These are phyloP conservation scores for Hordeum pubiflorum DNA, from an alignment of 202 grass and related monocot species.

Conservation along the genomic window DNA sequence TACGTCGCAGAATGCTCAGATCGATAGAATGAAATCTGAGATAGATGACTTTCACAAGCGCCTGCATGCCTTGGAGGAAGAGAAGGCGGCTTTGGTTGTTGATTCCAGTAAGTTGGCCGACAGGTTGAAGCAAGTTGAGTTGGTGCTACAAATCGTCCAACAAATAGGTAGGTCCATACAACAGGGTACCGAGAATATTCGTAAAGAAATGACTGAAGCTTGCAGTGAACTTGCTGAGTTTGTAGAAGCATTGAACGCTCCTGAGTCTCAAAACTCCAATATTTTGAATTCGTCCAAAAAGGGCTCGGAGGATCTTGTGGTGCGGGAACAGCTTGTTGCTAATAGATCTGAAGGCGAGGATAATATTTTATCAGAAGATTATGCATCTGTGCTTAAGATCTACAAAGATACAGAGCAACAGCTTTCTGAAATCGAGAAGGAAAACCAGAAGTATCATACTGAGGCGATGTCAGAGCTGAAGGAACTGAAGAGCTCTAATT, in stretches of 20 bases:
- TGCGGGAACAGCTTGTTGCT: conserved; percentile 24
- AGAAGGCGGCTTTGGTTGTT: conserved; percentile 29
- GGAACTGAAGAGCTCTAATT: conserved; percentile 60
- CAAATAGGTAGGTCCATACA: conserved; percentile 45
- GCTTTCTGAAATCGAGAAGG: conserved; percentile 57
- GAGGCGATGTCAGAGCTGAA: conserved; percentile 70
- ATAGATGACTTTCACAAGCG: conserved; percentile 56
- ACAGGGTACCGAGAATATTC: conserved; percentile 33
- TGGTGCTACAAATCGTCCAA: conserved; percentile 40
- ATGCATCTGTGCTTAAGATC: conserved; percentile 40
- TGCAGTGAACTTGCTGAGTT: conserved; percentile 51
- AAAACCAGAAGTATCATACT: conserved; percentile 46
- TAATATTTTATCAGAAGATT: conserved; percentile 46
- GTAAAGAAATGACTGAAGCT: conserved; percentile 52
- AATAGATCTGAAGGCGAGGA: conserved; percentile 43
- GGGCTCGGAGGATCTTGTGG: conserved; percentile 19
- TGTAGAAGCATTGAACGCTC: conserved; percentile 40
- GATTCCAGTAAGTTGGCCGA: conserved; percentile 47
- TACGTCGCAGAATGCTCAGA: conserved; percentile 67
- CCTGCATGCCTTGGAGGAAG: conserved; percentile 51
- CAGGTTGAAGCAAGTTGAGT: conserved; percentile 63
- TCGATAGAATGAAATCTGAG: conserved; percentile 63
- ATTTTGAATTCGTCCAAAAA: conserved; percentile 11
- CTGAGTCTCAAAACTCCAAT: conserved; percentile 20
- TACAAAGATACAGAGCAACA: conserved; percentile 67